Percentiles rank a stretch among this genome's conserved stretches.
These are phyloP conservation scores for Elongisporangium prolatum DNA, from an alignment of 352 stramenopile genomes.

Conservation along the genomic window DNA sequence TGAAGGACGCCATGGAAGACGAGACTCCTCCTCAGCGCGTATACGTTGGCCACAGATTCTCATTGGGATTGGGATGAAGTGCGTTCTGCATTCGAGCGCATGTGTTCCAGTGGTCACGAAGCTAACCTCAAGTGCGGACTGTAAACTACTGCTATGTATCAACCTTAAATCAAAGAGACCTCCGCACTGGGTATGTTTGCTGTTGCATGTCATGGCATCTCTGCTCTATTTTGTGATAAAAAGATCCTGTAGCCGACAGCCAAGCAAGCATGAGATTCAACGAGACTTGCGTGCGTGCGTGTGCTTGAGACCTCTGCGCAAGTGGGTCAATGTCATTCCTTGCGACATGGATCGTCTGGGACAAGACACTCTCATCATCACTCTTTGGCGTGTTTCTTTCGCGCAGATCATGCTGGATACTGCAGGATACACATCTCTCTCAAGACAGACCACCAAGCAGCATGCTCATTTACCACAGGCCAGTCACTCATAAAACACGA, in stretches of 20 bases:
- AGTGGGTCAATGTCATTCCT: neutral
- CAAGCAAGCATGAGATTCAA: neutral
- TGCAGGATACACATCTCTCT: neutral
- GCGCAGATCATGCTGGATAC: neutral
- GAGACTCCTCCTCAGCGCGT: neutral
- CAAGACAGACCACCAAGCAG: too few relatives aligned
- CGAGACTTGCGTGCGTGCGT: neutral
- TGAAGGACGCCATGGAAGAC: neutral
- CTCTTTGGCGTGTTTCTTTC: neutral
- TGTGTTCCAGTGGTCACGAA: neutral
- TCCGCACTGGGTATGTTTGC: neutral
- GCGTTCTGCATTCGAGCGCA: neutral
- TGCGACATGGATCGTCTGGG: neutral
- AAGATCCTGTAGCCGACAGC: too few relatives aligned
- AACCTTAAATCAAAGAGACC: neutral
- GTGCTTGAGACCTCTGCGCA: neutral
- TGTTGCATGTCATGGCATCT: neutral
- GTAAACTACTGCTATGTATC: neutral
- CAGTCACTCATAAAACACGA: neutral
- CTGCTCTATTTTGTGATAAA: too few relatives aligned
- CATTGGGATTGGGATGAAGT: neutral
- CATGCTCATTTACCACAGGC: neutral
- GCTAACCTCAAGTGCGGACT: neutral
- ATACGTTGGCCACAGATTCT: neutral
- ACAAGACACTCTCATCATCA: neutral